Base-by-base conservation (phyloP, 257 asterid genomes). In the Penstemon newberryi region DNA sequence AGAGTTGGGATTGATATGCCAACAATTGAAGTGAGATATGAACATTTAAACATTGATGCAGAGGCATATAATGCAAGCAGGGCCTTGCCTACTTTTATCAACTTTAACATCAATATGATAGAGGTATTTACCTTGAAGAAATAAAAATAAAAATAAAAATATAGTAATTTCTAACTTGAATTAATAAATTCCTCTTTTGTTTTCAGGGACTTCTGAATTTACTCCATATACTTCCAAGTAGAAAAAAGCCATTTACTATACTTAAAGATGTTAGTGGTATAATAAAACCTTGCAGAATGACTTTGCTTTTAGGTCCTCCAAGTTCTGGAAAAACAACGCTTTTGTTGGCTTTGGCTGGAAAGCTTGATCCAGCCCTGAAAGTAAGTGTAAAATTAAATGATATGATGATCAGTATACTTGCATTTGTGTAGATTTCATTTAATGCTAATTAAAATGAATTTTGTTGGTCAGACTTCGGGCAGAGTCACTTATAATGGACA, bases 271-370 rank as follows among this genome's bases (percentile, higher is more conserved):
- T 82, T 1, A 88, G 86, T 71, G 95, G 95, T 5, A 66, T 82
- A 60, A 80, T 87, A 77, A 85, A 83, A 60, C 95, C 95, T 0
- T 66, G 89, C 62, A 80, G 89, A 51, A 78, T 86, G 93, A 80
- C 90, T 4, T 46, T 86, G 69, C 86, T 86, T 13, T 73, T 86
- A 60, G 92, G 92, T 36, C 92, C 92, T 65, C 92, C 92, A 8
- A 78, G 89, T 57, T 86, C 93, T 0, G 93, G 93, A 3, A 86
- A 84, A 61, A 74, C 90, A 0, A 65, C 87, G 0, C 82, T 85
- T 49, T 42, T 86, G 64, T 69, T 85, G 54, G 95, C 92, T 67
- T 75, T 88, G 82, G 91, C 95, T 7, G 95, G 92, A 43, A 86
- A 82, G 42, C 88, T 86, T 7, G 96, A 88, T 36, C 69, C 77